Evolutionary conservation across 805 yeast genomes (phyloP).

Genomic region (Yamadazyma akitaensis): DNA sequence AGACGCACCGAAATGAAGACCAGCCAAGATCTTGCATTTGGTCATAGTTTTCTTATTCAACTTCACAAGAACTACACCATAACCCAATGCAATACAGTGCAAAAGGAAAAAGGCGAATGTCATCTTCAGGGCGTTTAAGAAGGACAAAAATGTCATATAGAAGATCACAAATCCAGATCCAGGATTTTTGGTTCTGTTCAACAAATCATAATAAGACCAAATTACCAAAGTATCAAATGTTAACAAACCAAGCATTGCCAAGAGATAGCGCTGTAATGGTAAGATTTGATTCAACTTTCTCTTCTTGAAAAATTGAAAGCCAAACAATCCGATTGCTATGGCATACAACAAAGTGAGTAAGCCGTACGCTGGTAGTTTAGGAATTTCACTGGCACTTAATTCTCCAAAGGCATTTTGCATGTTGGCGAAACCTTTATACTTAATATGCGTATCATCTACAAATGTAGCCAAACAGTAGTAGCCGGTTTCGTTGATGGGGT

Average conservation of each 20-base stretch:
- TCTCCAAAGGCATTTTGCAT: conserved; percentile 93
- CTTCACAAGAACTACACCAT: conserved; percentile 89
- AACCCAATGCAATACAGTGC: conserved; percentile 84
- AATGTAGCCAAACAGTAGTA: conserved; percentile 86
- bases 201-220: conserved; percentile 88
- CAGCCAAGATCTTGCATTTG: conserved; percentile 45
- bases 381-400: conserved; percentile 84
- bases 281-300: conserved; percentile 71
- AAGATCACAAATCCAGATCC: conserved; percentile 58
- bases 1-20: conserved; percentile 33
- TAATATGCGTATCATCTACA: conserved; percentile 37
- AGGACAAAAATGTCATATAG: conserved; percentile 73
- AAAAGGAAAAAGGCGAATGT: conserved; percentile 87
- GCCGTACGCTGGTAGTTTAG: conserved; percentile 87
- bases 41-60: conserved; percentile 73
- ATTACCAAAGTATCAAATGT: conserved; percentile 81
- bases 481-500: conserved; percentile 72
- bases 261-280: conserved; percentile 85
- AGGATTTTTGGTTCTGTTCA: conserved; percentile 53
- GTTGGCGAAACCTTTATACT: conserved; percentile 64
- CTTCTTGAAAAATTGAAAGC: conserved; percentile 80
- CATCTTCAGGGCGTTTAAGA: conserved; percentile 75
- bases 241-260: conserved; percentile 79
- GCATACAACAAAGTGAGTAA: conserved; percentile 79
- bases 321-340: conserved; percentile 75